Evolutionary conservation across 768 basidiomycete genomes (phyloP).

Genomic region (Pleurotus pulmonarius): DNA sequence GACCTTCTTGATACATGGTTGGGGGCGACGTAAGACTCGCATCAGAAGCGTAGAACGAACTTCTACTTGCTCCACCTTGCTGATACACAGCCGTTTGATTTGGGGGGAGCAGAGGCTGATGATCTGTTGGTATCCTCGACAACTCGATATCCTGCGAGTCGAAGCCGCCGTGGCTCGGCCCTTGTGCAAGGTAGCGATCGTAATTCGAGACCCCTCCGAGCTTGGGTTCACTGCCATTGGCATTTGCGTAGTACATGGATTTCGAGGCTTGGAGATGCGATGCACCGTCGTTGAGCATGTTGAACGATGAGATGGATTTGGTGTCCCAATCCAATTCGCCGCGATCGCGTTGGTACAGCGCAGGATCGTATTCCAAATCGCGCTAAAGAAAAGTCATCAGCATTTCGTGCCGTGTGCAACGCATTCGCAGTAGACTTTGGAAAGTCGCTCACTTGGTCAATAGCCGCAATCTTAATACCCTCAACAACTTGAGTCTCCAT

Average conservation of each 20-base stretch:
- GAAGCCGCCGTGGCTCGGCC: slow-evolving; percentile 24
- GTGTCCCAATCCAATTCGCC: slow-evolving; percentile 89
- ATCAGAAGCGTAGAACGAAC: slow-evolving; percentile 26
- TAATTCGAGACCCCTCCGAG: slow-evolving; percentile 44
- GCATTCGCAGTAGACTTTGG: not conserved
- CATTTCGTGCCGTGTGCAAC: not conserved
- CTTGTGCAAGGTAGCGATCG: slow-evolving; percentile 54
- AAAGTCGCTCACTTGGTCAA: slow-evolving; percentile 55
- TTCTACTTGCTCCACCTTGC: slow-evolving; percentile 27
- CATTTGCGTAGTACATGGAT: slow-evolving; percentile 33
- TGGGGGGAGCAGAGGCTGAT: slow-evolving; percentile 55
- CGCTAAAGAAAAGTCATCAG: slow-evolving; percentile 27
- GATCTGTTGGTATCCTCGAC: slow-evolving; percentile 33
- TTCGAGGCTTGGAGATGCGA: slow-evolving; percentile 38
- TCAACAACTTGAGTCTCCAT: slow-evolving; percentile 73
- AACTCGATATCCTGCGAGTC: slow-evolving; percentile 45
- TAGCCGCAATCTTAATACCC: slow-evolving; percentile 79
- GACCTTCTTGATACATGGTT: slow-evolving; percentile 29
- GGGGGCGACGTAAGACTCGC: slow-evolving; percentile 40
- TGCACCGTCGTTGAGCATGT: slow-evolving; percentile 43
- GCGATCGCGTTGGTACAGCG: slow-evolving; percentile 71
- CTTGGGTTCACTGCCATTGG: slow-evolving; percentile 25
- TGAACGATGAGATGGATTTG: slow-evolving; percentile 65
- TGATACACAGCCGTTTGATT: slow-evolving; percentile 28
- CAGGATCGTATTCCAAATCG: slow-evolving; percentile 83